Evolutionary conservation across 768 basidiomycete genomes (phyloP), one percentile per base, ranked within the genome.

Genomic region (Imleria badia): DNA sequence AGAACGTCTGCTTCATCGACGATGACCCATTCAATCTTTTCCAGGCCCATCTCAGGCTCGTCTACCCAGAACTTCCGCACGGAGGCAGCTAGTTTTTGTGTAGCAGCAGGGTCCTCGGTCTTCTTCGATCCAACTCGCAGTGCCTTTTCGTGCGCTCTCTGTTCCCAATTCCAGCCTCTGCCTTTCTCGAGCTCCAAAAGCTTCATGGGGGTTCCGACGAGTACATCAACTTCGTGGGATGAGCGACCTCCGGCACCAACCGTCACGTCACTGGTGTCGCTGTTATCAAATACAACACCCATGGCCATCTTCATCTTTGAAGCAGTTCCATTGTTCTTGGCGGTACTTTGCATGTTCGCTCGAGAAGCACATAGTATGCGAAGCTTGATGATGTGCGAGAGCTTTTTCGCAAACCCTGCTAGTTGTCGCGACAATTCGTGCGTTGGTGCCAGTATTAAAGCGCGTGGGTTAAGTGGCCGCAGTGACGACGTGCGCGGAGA

Each of bases 1-100:
- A 95, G 75, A 45, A 97, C 83, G 66, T 96, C 94, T 0, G 94
- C 94, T 66, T 97, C 94, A 56, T 97, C 94, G 2, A 96, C 75
- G 4, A 95, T 77, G 7, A 96, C 86, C 92, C 92, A 96, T 63
- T 96, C 91, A 2, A 95, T 75, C 45, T 83, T 79, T 48, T 78
- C 78, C 22, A 93, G 71, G 2, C 84, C 79, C 72, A 91, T 79
- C 63, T 85, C 78, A 6, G 82, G 78, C 43, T 78, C 73, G 20
- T 76, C 77, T 61, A 60, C 77, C 77, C 69, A 76, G 56, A 58
- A 80, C 70, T 69, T 67, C 20, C 65, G 65, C 38, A 31, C 48
- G 20, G 46, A 23, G 49, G 67, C 63, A 26, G 60, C 54, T 6
- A 39, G 62, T 12, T 55, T 60, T 51, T 55, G 51, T 36, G 56